These are phyloP conservation scores for Seiridium unicorne DNA, from an alignment of 2,329 filamentous ascomycete species.

Conservation along the genomic window DNA sequence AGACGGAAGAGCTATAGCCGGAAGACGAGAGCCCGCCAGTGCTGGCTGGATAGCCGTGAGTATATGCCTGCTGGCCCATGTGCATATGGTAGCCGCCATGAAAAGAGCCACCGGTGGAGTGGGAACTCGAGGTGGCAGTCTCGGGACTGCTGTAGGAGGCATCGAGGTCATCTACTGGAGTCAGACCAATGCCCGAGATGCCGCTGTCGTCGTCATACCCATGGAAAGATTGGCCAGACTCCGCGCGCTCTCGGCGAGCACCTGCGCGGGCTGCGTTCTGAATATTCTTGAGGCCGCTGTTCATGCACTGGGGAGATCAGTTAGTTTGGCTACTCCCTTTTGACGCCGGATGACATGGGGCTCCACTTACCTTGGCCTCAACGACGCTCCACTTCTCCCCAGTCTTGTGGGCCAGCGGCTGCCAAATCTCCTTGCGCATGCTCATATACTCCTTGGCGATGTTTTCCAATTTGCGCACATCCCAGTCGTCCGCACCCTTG, in stretches of 20 bases:
- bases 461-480: constrained; percentile 69
- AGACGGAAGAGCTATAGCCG: constrained; percentile 54
- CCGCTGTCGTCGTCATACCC: constrained; percentile 70
- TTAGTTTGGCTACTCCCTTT: no score
- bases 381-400: constrained; percentile 82
- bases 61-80: constrained; percentile 22
- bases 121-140: constrained; percentile 41
- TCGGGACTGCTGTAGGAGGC: constrained; percentile 56
- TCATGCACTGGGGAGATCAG: constrained; percentile 64
- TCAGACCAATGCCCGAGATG: constrained; percentile 61
- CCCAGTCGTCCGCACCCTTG: constrained; percentile 74
- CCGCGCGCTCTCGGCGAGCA: constrained; percentile 62
- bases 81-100: constrained; percentile 26
- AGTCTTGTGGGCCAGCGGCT: constrained; percentile 65
- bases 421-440: constrained; percentile 80
- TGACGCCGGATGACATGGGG: not conserved
- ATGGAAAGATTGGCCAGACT: constrained; percentile 39
- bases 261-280: constrained; percentile 67
- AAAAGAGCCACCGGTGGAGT: constrained; percentile 35
- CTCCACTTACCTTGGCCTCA: constrained; percentile 54
- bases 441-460: constrained; percentile 78
- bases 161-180: constrained; percentile 58
- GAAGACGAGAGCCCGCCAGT: constrained; percentile 24
- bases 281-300: constrained; percentile 79
- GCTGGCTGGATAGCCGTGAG: constrained; percentile 23